These are phyloP conservation scores for Dactylellina sp. DNA, from an alignment of 2,329 filamentous ascomycete genomes.

Conservation along the genomic window DNA sequence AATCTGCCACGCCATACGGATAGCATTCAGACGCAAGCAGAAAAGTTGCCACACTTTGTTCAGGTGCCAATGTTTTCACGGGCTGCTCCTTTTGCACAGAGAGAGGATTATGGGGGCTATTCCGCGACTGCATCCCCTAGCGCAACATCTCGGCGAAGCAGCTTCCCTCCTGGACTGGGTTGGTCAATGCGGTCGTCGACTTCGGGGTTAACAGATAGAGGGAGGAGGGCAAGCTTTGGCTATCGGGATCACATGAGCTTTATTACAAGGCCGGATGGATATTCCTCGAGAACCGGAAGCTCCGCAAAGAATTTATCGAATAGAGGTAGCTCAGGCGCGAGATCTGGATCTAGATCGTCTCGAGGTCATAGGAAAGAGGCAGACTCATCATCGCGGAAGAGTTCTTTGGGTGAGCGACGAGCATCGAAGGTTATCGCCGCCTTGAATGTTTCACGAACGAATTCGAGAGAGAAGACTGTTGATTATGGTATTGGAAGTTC, in stretches of 20 bases:
- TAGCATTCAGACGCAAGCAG: slow-evolving; percentile 10
- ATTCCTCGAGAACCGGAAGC: slow-evolving; percentile 30
- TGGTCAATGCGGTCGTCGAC: slow-evolving; percentile 38
- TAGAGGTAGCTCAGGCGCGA: slow-evolving; percentile 10
- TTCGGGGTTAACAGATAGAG: slow-evolving; percentile 6
- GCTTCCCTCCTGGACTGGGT: slow-evolving; percentile 28
- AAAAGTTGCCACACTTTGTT: slow-evolving; percentile 43
- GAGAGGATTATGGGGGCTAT: slow-evolving; percentile 47
- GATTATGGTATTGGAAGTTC: slow-evolving; percentile 13
- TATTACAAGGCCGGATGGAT: slow-evolving; percentile 49
- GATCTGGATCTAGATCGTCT: slow-evolving; percentile 17
- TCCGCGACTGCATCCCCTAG: slow-evolving; percentile 9
- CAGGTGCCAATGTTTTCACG: slow-evolving; percentile 47
- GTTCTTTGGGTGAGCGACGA: slow-evolving; percentile 45
- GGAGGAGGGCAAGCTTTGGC: slow-evolving; percentile 36
- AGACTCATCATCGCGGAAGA: slow-evolving; percentile 17
- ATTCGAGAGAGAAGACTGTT: slow-evolving; percentile 23
- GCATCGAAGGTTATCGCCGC: slow-evolving; percentile 45
- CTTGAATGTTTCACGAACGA: slow-evolving; percentile 26
- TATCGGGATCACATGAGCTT: slow-evolving; percentile 53
- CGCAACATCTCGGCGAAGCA: slow-evolving; percentile 25
- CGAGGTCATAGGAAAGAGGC: neutral
- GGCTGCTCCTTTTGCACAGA: slow-evolving; percentile 44
- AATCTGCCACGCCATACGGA: slow-evolving; percentile 4
- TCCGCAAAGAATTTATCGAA: slow-evolving; percentile 24